Percentiles rank a stretch among this genome's conserved stretches.
Conservation (phyloP, 805 yeast species). For the Komagataella phaffii region DNA sequence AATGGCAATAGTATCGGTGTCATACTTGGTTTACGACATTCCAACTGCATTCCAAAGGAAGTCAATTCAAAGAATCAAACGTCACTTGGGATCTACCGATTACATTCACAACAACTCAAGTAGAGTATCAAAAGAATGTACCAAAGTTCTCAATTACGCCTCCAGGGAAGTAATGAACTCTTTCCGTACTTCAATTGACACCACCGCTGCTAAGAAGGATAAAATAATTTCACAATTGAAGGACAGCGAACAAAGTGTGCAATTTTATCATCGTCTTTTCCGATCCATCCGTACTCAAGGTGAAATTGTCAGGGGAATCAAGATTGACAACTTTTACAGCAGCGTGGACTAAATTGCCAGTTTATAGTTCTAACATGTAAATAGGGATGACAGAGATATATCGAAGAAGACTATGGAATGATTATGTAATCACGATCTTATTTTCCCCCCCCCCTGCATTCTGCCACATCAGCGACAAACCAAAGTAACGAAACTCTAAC, state of each 20-base stretch:
- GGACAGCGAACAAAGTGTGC: slow-evolving; percentile 40
- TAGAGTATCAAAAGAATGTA: slow-evolving; percentile 70
- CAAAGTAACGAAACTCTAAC: neutral
- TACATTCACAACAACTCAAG: slow-evolving; percentile 69
- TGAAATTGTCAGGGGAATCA: slow-evolving; percentile 18
- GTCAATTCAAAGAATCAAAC: slow-evolving; percentile 56
- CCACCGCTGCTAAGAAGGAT: slow-evolving; percentile 42
- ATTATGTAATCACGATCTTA: neutral
- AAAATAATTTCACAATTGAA: slow-evolving; percentile 36
- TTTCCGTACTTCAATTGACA: slow-evolving; percentile 54
- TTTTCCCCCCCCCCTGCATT: neutral
- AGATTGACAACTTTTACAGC: slow-evolving; percentile 27
- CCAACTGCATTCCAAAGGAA: slow-evolving; percentile 85
- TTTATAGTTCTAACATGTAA: neutral
- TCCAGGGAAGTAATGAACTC: slow-evolving; percentile 66
- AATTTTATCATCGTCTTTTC: slow-evolving; percentile 38
- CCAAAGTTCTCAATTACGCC: slow-evolving; percentile 72
- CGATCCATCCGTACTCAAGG: slow-evolving; percentile 29
- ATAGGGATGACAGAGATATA: neutral
- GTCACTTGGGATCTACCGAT: slow-evolving; percentile 51
- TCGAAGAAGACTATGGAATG: neutral
- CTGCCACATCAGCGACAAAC: neutral
- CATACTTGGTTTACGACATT: slow-evolving; percentile 63
- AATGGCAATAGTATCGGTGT: slow-evolving; percentile 36
- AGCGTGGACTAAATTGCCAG: slow-evolving; percentile 20